phyloP scores from a whole-genome alignment of 495 filamentous ascomycete species.

The Penicillium silybi region DNA sequence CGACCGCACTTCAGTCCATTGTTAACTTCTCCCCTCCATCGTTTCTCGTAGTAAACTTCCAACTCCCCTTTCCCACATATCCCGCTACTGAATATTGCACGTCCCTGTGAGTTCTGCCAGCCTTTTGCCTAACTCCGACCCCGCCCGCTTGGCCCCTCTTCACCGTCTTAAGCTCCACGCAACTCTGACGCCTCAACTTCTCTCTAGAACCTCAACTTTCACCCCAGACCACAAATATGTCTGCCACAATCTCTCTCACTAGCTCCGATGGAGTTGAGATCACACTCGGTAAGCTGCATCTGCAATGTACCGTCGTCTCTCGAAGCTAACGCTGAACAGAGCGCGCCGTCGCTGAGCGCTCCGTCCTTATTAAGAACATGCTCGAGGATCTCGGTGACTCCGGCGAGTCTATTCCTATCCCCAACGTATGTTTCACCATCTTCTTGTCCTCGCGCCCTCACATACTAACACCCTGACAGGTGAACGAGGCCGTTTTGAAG shows the following conservation, averaged over 20 bases:
- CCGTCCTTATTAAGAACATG: conserved; percentile 95
- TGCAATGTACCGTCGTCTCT: background rate
- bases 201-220: background rate
- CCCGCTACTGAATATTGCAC: background rate
- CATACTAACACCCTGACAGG: conserved; percentile 44
- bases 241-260: conserved; percentile 28
- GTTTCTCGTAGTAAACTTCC: background rate
- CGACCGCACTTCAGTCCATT: background rate
- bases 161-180: background rate
- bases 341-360: conserved; percentile 82
- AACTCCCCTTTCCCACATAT: background rate
- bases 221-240: background rate
- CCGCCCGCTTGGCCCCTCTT: background rate
- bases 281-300: conserved; percentile 47
- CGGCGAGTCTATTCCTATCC: conserved; percentile 71
- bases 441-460: background rate
- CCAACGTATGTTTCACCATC: conserved; percentile 62
- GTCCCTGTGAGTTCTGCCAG: background rate
- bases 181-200: background rate
- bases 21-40: background rate
- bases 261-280: conserved; percentile 57
- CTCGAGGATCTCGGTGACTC: conserved; percentile 84
- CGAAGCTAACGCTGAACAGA: conserved; percentile 43
- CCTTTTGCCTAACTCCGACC: background rate
- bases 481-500: conserved; percentile 86